Evolutionary conservation across 495 filamentous ascomycete genomes (phyloP).

Genomic region (Penicillium parvum): DNA sequence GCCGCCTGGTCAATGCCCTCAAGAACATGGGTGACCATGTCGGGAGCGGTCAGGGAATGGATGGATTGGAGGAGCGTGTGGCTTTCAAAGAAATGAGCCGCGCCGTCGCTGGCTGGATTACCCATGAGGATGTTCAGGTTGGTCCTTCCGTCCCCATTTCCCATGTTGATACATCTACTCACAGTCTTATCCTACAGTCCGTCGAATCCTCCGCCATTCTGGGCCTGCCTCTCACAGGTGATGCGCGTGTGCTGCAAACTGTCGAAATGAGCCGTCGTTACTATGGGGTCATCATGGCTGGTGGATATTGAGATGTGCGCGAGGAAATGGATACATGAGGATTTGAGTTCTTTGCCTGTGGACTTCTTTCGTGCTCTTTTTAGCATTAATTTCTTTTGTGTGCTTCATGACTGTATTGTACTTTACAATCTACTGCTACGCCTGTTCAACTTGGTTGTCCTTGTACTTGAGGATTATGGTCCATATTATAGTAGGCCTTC

Average conservation of each 20-base stretch:
- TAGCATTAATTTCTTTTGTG: neutral
- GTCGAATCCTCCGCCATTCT: constrained; percentile 50
- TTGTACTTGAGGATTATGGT: too few relatives aligned
- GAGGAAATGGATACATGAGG: constrained; percentile 1
- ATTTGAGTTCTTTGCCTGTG: neutral
- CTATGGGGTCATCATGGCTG: constrained; percentile 53
- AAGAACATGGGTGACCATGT: constrained; percentile 56
- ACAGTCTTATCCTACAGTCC: constrained; percentile 20
- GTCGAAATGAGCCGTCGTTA: constrained; percentile 65
- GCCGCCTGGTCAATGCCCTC: constrained; percentile 59
- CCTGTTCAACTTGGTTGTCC: constrained; percentile 2
- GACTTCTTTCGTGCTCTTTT: neutral
- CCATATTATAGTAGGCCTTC: too few relatives aligned
- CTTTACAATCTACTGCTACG: neutral
- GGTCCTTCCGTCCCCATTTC: constrained; percentile 19
- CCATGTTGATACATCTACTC: constrained; percentile 10
- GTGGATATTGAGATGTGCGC: constrained; percentile 32
- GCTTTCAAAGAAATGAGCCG: constrained; percentile 65
- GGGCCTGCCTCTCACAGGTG: constrained; percentile 65
- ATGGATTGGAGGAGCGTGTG: constrained; percentile 74
- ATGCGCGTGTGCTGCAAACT: constrained; percentile 63
- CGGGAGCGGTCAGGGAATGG: constrained; percentile 48
- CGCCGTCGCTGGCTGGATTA: constrained; percentile 55
- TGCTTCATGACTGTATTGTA: constrained; percentile 14
- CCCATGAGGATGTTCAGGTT: constrained; percentile 57